These are phyloP conservation scores for Boletales sp. DNA, from an alignment of 768 basidiomycete genomes.

Conservation along the genomic window DNA sequence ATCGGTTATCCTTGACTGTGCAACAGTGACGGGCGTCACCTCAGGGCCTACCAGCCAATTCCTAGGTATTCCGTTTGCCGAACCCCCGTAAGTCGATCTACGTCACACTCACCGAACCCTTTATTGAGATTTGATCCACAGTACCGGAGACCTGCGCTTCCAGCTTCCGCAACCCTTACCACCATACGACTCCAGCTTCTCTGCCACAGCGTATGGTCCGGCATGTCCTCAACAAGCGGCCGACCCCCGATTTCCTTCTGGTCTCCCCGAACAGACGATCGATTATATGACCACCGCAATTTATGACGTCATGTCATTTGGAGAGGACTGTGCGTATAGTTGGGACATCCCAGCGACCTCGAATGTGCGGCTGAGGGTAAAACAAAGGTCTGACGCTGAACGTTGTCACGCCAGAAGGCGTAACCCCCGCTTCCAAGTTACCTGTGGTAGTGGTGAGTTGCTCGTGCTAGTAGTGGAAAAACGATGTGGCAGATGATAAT, in stretches of 20 bases:
- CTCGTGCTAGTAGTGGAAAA: too few relatives aligned
- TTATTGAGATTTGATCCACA: constrained; percentile 4
- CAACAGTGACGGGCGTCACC: constrained; percentile 24
- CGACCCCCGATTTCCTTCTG: constrained; percentile 7
- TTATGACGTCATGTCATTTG: constrained; percentile 29
- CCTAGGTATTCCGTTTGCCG: constrained; percentile 41
- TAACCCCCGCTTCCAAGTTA: too few relatives aligned
- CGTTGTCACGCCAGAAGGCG: too few relatives aligned
- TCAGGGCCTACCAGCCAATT: constrained; percentile 27
- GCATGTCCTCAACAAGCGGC: too few relatives aligned
- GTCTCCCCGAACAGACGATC: too few relatives aligned
- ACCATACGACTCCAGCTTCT: not conserved
- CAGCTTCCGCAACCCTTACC: constrained; percentile 20
- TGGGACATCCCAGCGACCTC: too few relatives aligned
- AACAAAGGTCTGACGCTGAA: too few relatives aligned
- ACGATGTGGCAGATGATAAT: too few relatives aligned
- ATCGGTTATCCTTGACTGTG: constrained; percentile 26
- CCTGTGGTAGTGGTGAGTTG: too few relatives aligned
- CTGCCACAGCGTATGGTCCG: constrained; percentile 3
- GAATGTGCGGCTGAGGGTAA: too few relatives aligned
- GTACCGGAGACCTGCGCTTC: constrained; percentile 36
- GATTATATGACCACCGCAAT: constrained; percentile 27
- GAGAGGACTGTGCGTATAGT: constrained; percentile 45
- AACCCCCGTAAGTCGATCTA: constrained; percentile 32
- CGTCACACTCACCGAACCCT: not conserved